Evolutionary conservation across 2,329 filamentous ascomycete species (phyloP), one percentile per base, ranked within the genome.

Genomic region (Fonsecaea erecta): DNA sequence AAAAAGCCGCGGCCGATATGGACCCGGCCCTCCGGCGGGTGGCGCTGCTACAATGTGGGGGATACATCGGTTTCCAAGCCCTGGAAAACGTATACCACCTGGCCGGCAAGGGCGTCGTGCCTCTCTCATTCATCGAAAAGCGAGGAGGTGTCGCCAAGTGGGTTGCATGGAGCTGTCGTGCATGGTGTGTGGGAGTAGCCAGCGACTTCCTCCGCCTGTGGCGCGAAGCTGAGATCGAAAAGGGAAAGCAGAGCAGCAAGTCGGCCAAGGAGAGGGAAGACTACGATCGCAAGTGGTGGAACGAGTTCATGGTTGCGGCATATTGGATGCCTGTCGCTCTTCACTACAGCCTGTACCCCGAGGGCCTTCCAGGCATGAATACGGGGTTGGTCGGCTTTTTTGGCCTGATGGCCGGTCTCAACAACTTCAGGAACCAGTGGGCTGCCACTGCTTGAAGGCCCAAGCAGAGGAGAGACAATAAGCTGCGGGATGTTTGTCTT

Each of bases 31-130:
- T 82, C 68, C 81, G 78, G 70, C 68, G 74, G 18, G 79, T 97
- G 52, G 85, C 86, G 24, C 89, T 87, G 77, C 80, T 85, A 6
- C 90, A 95, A 76, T 85, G 97, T 21, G 69, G 83, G 11, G 83
- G 86, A 11, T 90, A 90, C 76, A 78, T 90, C 9, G 75, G 81
- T 9, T 96, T 90, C 80, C 93, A 97, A 78, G 79, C 86, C 1
- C 83, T 94, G 46, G 95, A 99, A 81, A 97, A 97, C 78, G 84
- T 85, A 43, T 90, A 90, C 16, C 96, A 90, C 80, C 84, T 98
- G 40, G 84, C 88, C 2, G 82, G 83, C 66, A 93, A 93, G 76
- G 88, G 89, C 21, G 85, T 96, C 2, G 75, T 97, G 57, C 82
- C 76, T 8, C 74, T 77, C 48, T 72, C 71, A 3, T 71, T 76